These are phyloP conservation scores for Tylopilus sp. DNA, from an alignment of 1,284 basidiomycete species.

Conservation along the genomic window DNA sequence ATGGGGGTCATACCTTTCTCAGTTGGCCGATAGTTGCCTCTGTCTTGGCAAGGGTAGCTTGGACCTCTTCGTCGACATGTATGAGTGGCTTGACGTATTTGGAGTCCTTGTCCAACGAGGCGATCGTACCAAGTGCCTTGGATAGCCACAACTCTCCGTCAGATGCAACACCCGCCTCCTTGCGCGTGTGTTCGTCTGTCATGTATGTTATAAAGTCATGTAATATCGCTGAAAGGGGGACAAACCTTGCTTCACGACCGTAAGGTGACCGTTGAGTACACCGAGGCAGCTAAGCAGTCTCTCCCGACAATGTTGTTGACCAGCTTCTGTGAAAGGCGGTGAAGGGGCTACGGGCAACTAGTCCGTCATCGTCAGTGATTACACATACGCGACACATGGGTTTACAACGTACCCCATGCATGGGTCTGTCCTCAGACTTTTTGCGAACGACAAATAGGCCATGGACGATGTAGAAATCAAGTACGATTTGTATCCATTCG, in stretches of 20 bases:
- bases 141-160: conserved; percentile 82
- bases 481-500: conserved; percentile 68
- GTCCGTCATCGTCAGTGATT: conserved; percentile 5
- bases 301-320: conserved; percentile 64
- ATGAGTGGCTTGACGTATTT: conserved; percentile 66
- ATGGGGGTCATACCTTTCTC: conserved; percentile 42
- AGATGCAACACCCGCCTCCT: conserved; percentile 60
- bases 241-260: conserved; percentile 51
- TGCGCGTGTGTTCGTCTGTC: conserved; percentile 48
- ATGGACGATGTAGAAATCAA: conserved; percentile 83
- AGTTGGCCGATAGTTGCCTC: conserved; percentile 48
- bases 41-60: conserved; percentile 48
- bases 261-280: conserved; percentile 66
- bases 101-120: conserved; percentile 60
- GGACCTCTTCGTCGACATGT: conserved; percentile 60
- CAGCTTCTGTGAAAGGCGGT: conserved; percentile 72
- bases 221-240: background rate
- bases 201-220: background rate
- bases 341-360: conserved; percentile 60
- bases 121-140: conserved; percentile 63
- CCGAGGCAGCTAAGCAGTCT: conserved; percentile 76
- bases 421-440: conserved; percentile 66
- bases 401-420: conserved; percentile 56
- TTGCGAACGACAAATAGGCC: conserved; percentile 81
- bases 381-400: background rate